Evolutionary conservation across 495 filamentous ascomycete species (phyloP).

Genomic region (Podospora sp.): DNA sequence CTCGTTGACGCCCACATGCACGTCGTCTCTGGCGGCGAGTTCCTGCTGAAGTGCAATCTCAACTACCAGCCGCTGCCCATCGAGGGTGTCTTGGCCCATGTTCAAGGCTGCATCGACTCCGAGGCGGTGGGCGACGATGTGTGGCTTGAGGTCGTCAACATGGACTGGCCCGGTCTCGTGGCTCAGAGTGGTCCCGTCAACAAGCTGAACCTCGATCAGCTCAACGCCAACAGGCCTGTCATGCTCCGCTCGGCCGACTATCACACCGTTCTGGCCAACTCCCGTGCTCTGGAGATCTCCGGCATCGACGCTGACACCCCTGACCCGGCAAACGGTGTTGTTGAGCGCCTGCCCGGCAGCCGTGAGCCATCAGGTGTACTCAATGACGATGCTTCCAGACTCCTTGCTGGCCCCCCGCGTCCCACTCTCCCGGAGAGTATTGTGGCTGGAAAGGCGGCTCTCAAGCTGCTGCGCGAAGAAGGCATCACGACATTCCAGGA

Average conservation of each 20-base stretch:
- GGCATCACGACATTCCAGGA: slow-evolving; percentile 1
- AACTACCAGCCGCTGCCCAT: slow-evolving; percentile 1
- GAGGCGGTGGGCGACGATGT: background rate
- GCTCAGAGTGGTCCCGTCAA: background rate
- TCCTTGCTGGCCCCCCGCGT: background rate
- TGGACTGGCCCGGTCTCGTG: background rate
- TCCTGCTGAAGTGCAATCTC: slow-evolving; percentile 1
- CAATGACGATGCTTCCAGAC: background rate
- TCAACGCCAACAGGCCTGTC: background rate
- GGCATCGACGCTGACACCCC: background rate
- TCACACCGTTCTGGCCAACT: background rate
- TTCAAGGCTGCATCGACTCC: background rate
- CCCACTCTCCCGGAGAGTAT: background rate
- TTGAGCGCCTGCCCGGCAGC: background rate
- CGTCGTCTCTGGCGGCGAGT: background rate
- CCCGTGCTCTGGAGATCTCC: background rate
- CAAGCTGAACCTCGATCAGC: background rate
- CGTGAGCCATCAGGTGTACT: background rate
- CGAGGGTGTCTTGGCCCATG: background rate
- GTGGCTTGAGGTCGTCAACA: slow-evolving; percentile 1
- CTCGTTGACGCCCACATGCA: slow-evolving; percentile 3
- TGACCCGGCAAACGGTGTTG: background rate
- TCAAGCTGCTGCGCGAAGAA: slow-evolving; percentile 1
- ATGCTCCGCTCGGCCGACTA: background rate
- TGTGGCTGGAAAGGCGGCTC: background rate